Percentiles rank a stretch among this genome's conserved stretches.
Evolutionary conservation across 305 asterid species (phyloP).

Genomic region (Ilex paraguariensis): DNA sequence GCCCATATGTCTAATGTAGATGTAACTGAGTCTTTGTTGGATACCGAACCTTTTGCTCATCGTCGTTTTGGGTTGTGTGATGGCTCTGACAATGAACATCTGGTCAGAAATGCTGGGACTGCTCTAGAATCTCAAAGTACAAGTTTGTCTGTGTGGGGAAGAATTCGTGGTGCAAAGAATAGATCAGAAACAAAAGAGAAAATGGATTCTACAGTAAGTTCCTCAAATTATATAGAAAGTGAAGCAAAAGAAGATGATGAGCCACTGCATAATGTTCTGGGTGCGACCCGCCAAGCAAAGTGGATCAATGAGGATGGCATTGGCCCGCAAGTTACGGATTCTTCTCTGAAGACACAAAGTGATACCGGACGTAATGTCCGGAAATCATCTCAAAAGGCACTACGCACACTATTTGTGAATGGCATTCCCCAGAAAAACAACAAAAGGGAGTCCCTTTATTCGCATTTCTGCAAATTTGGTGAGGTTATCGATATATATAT

Average conservation of each 20-base stretch:
- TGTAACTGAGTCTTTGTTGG: slow-evolving; percentile 39
- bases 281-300: slow-evolving; percentile 39
- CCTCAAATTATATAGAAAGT: slow-evolving; percentile 39
- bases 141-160: slow-evolving; percentile 57
- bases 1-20: slow-evolving; percentile 48
- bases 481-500: slow-evolving; percentile 75
- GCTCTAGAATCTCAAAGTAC: slow-evolving; percentile 54
- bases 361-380: slow-evolving; percentile 44
- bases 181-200: slow-evolving; percentile 42
- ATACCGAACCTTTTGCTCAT: slow-evolving; percentile 36
- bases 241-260: slow-evolving; percentile 37
- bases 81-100: slow-evolving; percentile 32
- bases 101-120: slow-evolving; percentile 33
- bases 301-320: slow-evolving; percentile 35
- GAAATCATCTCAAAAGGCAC: slow-evolving; percentile 70
- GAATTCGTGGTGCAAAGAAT: slow-evolving; percentile 47
- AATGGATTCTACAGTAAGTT: slow-evolving; percentile 30
- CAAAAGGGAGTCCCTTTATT: slow-evolving; percentile 79
- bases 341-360: slow-evolving; percentile 42
- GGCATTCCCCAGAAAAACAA: slow-evolving; percentile 85
- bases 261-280: slow-evolving; percentile 23
- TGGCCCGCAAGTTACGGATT: slow-evolving; percentile 35
- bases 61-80: slow-evolving; percentile 20
- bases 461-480: slow-evolving; percentile 92
- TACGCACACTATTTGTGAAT: slow-evolving; percentile 70